phyloP scores from a whole-genome alignment of 129 eudicot species.

The Pittosporum tobira region DNA sequence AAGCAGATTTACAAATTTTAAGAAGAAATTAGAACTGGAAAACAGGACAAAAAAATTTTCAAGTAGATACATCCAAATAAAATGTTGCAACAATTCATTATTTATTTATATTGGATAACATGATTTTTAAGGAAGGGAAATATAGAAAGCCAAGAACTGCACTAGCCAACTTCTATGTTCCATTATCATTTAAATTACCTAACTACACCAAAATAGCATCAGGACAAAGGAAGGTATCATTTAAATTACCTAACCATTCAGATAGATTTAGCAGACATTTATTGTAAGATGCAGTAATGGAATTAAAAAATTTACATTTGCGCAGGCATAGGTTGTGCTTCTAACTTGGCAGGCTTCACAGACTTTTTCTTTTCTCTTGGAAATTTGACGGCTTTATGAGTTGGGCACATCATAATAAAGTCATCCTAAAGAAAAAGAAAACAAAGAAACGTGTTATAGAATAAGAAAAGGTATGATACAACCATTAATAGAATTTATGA shows the following conservation, averaged over 20 bases:
- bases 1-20: background rate
- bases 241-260: background rate
- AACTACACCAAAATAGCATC: too few species aligned
- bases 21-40: too few species aligned
- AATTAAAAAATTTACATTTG: constrained; percentile 14
- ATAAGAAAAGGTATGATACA: background rate
- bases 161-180: too few species aligned
- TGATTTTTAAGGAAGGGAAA: too few species aligned
- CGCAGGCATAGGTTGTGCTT: constrained; percentile 13
- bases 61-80: background rate
- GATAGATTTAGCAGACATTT: background rate
- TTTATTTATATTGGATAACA: too few species aligned
- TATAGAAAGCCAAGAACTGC: too few species aligned
- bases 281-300: background rate
- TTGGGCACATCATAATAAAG: constrained; percentile 62
- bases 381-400: constrained; percentile 48
- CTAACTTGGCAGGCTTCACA: constrained; percentile 23
- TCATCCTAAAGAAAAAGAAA: constrained; percentile 29
- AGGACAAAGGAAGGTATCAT: too few species aligned
- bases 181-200: too few species aligned
- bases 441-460: background rate
- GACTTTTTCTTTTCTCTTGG: constrained; percentile 55
- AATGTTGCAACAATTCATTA: too few species aligned
- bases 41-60: background rate
- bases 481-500: background rate